Evolutionary conservation across 1,139 yeast species (phyloP).

Genomic region (Trichomonascaceae sp.): DNA sequence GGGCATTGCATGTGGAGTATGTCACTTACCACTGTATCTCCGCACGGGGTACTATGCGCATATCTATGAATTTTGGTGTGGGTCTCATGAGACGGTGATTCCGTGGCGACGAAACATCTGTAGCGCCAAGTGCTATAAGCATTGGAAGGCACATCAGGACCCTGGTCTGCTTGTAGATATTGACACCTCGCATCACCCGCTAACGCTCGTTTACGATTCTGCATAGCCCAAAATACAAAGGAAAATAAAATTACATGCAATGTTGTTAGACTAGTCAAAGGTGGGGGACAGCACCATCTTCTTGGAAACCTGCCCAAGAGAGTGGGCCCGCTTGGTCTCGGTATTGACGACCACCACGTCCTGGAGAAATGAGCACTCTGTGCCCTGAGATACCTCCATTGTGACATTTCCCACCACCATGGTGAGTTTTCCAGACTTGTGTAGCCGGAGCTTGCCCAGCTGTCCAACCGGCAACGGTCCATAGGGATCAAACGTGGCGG

Average conservation of each 20-base stretch:
- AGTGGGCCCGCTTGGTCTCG: slow-evolving; percentile 33
- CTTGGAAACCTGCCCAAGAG: slow-evolving; percentile 50
- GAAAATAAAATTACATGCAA: background rate
- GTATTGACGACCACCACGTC: slow-evolving; percentile 54
- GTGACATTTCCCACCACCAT: slow-evolving; percentile 58
- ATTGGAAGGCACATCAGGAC: slow-evolving; percentile 7
- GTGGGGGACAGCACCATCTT: slow-evolving; percentile 44
- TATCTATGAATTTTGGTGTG: slow-evolving; percentile 50
- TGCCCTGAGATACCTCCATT: slow-evolving; percentile 65
- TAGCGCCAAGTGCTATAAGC: slow-evolving; percentile 12
- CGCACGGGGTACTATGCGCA: slow-evolving; percentile 36
- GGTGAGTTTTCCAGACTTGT: slow-evolving; percentile 68
- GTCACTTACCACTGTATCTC: slow-evolving; percentile 32
- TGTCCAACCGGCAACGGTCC: slow-evolving; percentile 35
- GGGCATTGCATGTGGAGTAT: slow-evolving; percentile 39
- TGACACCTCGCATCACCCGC: background rate
- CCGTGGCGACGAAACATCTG: slow-evolving; percentile 13
- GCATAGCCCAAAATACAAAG: background rate
- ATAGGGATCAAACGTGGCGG: background rate
- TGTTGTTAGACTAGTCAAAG: slow-evolving; percentile 6
- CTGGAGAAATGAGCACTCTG: slow-evolving; percentile 58
- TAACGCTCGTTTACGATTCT: background rate
- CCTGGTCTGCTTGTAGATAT: slow-evolving; percentile 1
- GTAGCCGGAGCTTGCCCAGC: slow-evolving; percentile 61
- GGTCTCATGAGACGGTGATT: slow-evolving; percentile 10